phyloP scores from a whole-genome alignment of 2,329 filamentous ascomycete genomes.

The Diplodia intermedia region DNA sequence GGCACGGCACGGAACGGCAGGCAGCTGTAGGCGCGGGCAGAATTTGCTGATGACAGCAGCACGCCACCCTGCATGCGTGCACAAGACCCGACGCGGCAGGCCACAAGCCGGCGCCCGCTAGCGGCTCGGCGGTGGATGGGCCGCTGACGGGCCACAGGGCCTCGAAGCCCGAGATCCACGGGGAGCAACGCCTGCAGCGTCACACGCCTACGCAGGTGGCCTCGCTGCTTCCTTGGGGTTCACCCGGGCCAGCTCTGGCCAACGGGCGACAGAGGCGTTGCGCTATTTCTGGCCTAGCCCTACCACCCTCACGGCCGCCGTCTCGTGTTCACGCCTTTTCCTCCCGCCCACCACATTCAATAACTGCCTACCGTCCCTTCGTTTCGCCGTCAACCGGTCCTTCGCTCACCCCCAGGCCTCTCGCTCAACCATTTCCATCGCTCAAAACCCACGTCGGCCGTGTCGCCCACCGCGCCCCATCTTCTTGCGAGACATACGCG shows the following conservation, averaged over 20 bases:
- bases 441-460: conserved; percentile 17
- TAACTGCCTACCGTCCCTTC: conserved; percentile 20
- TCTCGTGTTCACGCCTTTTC: conserved; percentile 27
- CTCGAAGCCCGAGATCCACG: background rate
- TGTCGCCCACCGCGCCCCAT: background rate
- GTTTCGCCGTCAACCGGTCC: conserved; percentile 24
- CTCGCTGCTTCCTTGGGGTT: background rate
- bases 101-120: conserved; percentile 1
- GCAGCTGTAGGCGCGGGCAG: background rate
- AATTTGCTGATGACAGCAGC: conserved; percentile 11
- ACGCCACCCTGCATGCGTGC: conserved; percentile 19
- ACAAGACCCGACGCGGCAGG: no score
- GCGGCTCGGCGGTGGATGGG: conserved; percentile 4
- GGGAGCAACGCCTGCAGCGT: conserved; percentile 1
- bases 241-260: background rate
- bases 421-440: conserved; percentile 21
- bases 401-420: conserved; percentile 23
- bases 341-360: conserved; percentile 3
- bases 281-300: conserved; percentile 21
- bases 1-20: background rate
- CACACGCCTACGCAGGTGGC: conserved; percentile 5
- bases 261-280: background rate
- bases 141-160: background rate
- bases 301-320: conserved; percentile 2
- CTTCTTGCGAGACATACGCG: conserved; percentile 7